These are phyloP conservation scores for Ophiostoma ips DNA, from an alignment of 2,329 filamentous ascomycete species.

Conservation along the genomic window DNA sequence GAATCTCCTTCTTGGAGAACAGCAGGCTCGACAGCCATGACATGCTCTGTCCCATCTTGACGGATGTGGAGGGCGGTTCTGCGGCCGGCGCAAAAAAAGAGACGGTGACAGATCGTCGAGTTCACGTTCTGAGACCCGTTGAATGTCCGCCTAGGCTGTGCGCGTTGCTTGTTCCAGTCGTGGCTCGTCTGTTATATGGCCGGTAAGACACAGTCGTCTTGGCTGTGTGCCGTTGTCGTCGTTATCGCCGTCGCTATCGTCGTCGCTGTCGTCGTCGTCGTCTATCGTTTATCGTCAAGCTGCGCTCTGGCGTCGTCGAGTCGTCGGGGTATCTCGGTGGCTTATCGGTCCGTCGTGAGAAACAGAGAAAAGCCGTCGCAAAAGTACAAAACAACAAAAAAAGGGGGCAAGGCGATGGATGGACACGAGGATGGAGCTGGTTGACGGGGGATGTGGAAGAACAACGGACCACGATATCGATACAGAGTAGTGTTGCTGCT, in stretches of 20 bases:
- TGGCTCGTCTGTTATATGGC: not conserved
- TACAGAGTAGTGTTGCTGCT: too few relatives aligned
- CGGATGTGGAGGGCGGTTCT: not conserved
- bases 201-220: not conserved
- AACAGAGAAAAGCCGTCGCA: not conserved
- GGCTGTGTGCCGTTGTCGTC: not conserved
- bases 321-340: not conserved
- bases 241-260: not conserved
- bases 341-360: not conserved
- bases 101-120: not conserved
- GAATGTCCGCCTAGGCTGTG: not conserved
- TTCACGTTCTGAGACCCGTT: too few relatives aligned
- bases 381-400: not conserved
- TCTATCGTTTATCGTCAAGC: not conserved
- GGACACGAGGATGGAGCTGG: not conserved
- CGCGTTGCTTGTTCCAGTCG: not conserved
- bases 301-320: not conserved
- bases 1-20: slow-evolving; percentile 93
- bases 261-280: not conserved
- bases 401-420: not conserved
- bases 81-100: not conserved
- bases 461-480: not conserved
- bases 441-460: slow-evolving; percentile 1
- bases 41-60: slow-evolving; percentile 48
- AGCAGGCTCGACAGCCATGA: slow-evolving; percentile 60